phyloP scores from a whole-genome alignment of 345 rosid genomes.

The Kandelia obovata region DNA sequence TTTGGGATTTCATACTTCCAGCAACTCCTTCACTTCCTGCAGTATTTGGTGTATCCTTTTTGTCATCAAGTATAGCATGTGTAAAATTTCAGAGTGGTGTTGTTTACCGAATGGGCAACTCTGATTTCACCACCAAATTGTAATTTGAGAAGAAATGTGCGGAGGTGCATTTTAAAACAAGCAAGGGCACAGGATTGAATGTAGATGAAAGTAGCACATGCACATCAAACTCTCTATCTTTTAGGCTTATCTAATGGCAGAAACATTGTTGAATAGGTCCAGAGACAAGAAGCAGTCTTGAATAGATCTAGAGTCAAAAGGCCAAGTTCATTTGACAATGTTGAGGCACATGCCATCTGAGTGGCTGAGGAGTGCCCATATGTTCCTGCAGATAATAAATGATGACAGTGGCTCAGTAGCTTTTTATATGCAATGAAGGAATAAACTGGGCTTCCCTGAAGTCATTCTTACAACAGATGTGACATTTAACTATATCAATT shows the following conservation, averaged over 20 bases:
- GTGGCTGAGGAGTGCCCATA: neutral
- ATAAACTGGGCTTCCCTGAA: no score
- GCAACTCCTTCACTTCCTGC: slow-evolving; percentile 94
- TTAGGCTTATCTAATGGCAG: neutral
- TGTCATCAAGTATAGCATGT: neutral
- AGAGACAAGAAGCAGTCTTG: neutral
- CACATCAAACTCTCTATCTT: neutral
- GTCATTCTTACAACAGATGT: no score
- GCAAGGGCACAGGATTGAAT: neutral
- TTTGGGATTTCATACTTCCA: slow-evolving; percentile 91
- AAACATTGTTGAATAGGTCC: neutral
- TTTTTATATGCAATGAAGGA: no score
- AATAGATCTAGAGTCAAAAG: neutral
- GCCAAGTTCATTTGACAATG: neutral
- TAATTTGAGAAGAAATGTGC: slow-evolving; percentile 2
- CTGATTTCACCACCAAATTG: neutral
- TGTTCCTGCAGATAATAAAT: neutral
- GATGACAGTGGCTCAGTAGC: neutral
- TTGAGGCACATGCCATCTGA: neutral
- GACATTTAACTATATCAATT: no score
- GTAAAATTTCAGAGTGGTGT: slow-evolving; percentile 2
- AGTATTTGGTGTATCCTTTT: slow-evolving; percentile 85
- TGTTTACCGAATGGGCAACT: slow-evolving; percentile 3
- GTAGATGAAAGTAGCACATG: no score
- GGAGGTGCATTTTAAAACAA: neutral